Conservation (phyloP, 2,329 filamentous ascomycete genomes). For the Pseudogymnoascus sp. region DNA sequence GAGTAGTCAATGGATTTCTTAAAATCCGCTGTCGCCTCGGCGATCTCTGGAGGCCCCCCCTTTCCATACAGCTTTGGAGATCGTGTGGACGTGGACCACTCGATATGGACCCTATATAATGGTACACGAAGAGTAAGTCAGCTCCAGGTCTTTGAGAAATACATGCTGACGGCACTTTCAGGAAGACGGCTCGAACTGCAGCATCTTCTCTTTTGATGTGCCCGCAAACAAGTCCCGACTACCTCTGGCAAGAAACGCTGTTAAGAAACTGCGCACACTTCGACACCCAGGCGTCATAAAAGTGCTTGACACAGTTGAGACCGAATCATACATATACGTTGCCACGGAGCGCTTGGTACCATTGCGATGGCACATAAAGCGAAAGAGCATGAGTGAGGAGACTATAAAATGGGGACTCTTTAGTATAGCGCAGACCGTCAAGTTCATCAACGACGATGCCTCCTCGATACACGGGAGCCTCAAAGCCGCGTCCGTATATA, state of each 20-base stretch:
- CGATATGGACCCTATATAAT: conserved; percentile 94
- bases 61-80: conserved; percentile 93
- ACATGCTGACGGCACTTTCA: conserved; percentile 33
- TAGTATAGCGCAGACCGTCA: conserved; percentile 82
- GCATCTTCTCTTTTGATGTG: conserved; percentile 94
- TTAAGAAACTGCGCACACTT: conserved; percentile 87
- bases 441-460: conserved; percentile 93
- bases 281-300: conserved; percentile 92
- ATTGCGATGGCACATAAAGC: conserved; percentile 80
- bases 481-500: conserved; percentile 80
- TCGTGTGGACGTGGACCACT: conserved; percentile 82
- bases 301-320: conserved; percentile 92
- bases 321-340: conserved; percentile 91
- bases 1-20: conserved; percentile 77
- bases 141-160: not conserved
- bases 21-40: conserved; percentile 93
- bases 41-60: conserved; percentile 87
- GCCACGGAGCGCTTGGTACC: conserved; percentile 86
- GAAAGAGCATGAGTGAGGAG: conserved; percentile 81
- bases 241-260: conserved; percentile 83
- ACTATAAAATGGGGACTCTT: conserved; percentile 95
- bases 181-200: conserved; percentile 92
- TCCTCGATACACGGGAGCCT: conserved; percentile 84
- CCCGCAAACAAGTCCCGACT: conserved; percentile 70
- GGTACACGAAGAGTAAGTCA: conserved; percentile 70